These are phyloP conservation scores for Wickerhamomyces bovis DNA, from an alignment of 805 yeast genomes.

Conservation along the genomic window DNA sequence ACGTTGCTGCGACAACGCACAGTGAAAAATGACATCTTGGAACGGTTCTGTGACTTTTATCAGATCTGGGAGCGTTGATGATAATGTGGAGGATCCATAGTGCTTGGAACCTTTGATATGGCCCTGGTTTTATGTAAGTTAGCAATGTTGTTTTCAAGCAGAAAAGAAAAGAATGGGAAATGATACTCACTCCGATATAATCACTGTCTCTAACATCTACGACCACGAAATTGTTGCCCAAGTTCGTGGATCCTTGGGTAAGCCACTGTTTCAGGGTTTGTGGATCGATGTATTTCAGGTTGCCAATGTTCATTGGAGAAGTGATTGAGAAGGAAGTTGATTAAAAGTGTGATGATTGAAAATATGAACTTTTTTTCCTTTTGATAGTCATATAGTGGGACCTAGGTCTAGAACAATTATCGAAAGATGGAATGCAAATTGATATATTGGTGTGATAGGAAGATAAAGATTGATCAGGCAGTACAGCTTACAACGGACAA, in stretches of 20 bases:
- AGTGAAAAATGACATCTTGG: constrained; percentile 74
- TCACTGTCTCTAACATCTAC: constrained; percentile 88
- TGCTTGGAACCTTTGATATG: constrained; percentile 53
- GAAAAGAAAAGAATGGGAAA: too few species aligned
- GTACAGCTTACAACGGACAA: too few species aligned
- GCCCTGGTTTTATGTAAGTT: constrained; percentile 38
- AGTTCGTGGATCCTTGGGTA: constrained; percentile 30
- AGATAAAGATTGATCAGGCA: too few species aligned
- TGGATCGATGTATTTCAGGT: constrained; percentile 42
- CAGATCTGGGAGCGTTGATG: constrained; percentile 30
- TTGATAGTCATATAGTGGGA: too few species aligned
- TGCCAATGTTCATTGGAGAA: constrained; percentile 9
- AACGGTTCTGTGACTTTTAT: constrained; percentile 14
- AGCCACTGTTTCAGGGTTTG: constrained; percentile 43
- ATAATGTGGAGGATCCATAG: constrained; percentile 42
- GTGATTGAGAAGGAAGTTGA: background rate
- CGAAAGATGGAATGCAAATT: too few species aligned
- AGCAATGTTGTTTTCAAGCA: too few species aligned
- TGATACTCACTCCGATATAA: constrained; percentile 60
- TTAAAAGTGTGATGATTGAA: too few species aligned
- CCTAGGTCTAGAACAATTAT: background rate
- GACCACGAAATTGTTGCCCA: constrained; percentile 38
- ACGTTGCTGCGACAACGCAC: constrained; percentile 85
- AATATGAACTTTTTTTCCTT: too few species aligned
- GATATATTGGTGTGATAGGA: too few species aligned